A percentile compares a stretch with the other conserved stretches of the same genome.
phyloP scores from a whole-genome alignment of 1,284 basidiomycete genomes.

The Crocinoboletus sp. region DNA sequence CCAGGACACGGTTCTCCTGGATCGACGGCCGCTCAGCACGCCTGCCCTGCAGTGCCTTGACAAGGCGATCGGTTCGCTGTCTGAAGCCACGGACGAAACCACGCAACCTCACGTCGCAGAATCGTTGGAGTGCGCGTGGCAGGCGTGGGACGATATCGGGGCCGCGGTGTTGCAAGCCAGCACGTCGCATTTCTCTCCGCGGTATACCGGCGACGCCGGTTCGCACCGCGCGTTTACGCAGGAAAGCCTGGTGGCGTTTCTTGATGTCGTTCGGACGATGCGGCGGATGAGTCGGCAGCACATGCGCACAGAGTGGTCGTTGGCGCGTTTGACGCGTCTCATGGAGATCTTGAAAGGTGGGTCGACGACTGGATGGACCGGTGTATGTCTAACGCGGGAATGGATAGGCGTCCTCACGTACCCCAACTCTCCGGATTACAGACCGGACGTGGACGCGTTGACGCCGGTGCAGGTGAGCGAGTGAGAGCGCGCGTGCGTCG shows the following conservation, averaged over 20 bases:
- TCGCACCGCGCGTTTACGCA: conserved; percentile 67
- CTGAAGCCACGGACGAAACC: conserved; percentile 37
- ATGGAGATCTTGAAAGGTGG: conserved; percentile 75
- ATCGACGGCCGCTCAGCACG: conserved; percentile 67
- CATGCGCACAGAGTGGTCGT: conserved; percentile 56
- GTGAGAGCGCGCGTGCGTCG: background rate
- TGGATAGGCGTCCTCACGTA: conserved; percentile 72
- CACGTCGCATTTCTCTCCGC: conserved; percentile 20
- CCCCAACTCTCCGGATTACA: conserved; percentile 76
- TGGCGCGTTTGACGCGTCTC: conserved; percentile 60
- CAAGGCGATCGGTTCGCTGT: conserved; percentile 61
- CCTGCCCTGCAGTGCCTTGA: conserved; percentile 81
- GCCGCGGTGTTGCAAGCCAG: conserved; percentile 40
- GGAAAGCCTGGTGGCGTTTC: conserved; percentile 78
- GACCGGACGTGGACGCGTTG: conserved; percentile 81
- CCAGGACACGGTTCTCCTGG: conserved; percentile 62
- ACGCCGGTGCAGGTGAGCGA: conserved; percentile 73
- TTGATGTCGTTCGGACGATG: conserved; percentile 66
- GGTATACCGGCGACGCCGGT: conserved; percentile 17
- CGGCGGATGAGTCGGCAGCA: conserved; percentile 45
- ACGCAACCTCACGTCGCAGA: conserved; percentile 43
- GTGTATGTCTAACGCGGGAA: background rate
- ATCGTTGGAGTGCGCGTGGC: conserved; percentile 64
- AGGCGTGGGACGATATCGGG: conserved; percentile 67
- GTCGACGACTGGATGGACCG: conserved; percentile 14